phyloP scores from a whole-genome alignment of 345 rosid genomes.

The Aethionema arabicum region DNA sequence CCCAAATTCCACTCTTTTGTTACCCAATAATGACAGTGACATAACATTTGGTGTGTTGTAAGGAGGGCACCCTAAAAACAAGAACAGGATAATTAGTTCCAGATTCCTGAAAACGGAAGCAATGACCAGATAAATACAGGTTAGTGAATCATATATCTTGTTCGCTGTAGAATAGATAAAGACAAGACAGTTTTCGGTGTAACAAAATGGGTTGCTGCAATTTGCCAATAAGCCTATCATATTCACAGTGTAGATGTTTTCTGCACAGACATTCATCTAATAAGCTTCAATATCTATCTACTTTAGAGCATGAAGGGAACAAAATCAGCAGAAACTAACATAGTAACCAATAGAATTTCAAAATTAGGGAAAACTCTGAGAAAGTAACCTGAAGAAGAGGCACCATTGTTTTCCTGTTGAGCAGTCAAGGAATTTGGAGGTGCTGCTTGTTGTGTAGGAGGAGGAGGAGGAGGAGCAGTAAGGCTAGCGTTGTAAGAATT shows the following conservation, averaged over 20 bases:
- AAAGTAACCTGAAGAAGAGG: slow-evolving; percentile 23
- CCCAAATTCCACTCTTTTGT: slow-evolving; percentile 24
- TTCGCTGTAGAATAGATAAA: background rate
- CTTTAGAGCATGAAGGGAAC: background rate
- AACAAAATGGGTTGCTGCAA: background rate
- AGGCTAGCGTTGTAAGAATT: slow-evolving; percentile 53
- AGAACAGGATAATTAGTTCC: background rate
- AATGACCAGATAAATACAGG: slow-evolving; percentile 9
- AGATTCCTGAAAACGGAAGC: background rate
- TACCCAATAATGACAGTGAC: slow-evolving; percentile 42
- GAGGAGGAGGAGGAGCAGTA: slow-evolving; percentile 33
- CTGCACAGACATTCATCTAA: too few relatives aligned
- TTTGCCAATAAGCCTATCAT: too few relatives aligned
- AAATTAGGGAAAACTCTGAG: background rate
- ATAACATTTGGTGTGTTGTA: slow-evolving; percentile 39
- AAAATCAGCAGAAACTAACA: background rate
- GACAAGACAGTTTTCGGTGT: background rate
- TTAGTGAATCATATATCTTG: background rate
- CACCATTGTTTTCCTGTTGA: background rate
- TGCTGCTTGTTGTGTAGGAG: slow-evolving; percentile 37
- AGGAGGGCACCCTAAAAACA: slow-evolving; percentile 39
- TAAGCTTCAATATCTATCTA: background rate
- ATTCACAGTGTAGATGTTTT: too few relatives aligned
- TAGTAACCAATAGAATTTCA: background rate
- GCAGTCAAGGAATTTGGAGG: slow-evolving; percentile 4